Conservation (phyloP, 495 filamentous ascomycete genomes). For the Collariella sp. region DNA sequence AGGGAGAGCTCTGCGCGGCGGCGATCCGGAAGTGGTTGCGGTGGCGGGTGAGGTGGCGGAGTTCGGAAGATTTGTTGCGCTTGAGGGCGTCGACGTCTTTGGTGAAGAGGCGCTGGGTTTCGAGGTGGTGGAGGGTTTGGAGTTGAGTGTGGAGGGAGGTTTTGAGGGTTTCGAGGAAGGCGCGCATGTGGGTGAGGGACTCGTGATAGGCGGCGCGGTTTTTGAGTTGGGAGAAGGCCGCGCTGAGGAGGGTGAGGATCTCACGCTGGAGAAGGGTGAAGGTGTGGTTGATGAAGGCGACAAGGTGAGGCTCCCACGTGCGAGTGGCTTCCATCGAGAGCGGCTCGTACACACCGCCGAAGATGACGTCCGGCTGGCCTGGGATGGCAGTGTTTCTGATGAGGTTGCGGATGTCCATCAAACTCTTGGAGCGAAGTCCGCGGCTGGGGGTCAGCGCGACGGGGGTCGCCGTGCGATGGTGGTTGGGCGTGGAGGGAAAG, state of each 20-base stretch:
- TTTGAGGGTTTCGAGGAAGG: slow-evolving; percentile 27
- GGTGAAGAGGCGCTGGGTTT: slow-evolving; percentile 35
- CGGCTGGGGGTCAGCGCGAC: background rate
- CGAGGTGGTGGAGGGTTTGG: slow-evolving; percentile 28
- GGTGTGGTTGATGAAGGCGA: slow-evolving; percentile 29
- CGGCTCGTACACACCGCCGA: slow-evolving; percentile 32
- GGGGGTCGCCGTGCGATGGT: background rate
- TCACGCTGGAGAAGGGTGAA: slow-evolving; percentile 26
- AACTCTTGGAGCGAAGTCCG: slow-evolving; percentile 3
- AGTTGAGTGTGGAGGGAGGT: slow-evolving; percentile 24
- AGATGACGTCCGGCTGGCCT: slow-evolving; percentile 38
- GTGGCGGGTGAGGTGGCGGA: slow-evolving; percentile 27
- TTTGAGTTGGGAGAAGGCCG: slow-evolving; percentile 29
- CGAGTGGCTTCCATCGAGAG: slow-evolving; percentile 31
- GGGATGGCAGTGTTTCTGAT: slow-evolving; percentile 33
- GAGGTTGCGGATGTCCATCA: slow-evolving; percentile 29
- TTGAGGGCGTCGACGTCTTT: slow-evolving; percentile 33
- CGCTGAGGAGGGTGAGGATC: slow-evolving; percentile 26
- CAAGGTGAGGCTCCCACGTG: slow-evolving; percentile 30
- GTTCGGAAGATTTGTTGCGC: slow-evolving; percentile 30
- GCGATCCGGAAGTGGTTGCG: slow-evolving; percentile 30
- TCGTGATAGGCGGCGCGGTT: slow-evolving; percentile 35
- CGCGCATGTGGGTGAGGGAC: slow-evolving; percentile 24
- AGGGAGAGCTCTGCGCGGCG: background rate
- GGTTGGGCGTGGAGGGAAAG: slow-evolving; percentile 3